Conservation (phyloP, 179 eudicot species). For the Patellifolia procumbens region DNA sequence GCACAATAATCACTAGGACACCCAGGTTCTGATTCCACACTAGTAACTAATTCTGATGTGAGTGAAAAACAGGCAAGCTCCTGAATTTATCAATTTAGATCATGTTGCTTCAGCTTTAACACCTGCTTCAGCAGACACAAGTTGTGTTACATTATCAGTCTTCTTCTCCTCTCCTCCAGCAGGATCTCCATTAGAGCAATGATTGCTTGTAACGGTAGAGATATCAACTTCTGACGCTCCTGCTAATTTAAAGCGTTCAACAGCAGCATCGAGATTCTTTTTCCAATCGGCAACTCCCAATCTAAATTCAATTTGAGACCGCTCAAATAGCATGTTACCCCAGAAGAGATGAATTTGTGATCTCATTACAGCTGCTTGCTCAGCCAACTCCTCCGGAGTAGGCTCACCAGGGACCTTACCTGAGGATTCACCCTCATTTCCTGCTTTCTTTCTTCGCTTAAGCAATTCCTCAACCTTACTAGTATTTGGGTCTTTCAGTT, state of each 20-base stretch:
- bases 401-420: constrained; percentile 49
- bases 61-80: constrained; percentile 15
- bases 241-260: constrained; percentile 81
- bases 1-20: constrained; percentile 9
- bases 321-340: constrained; percentile 95
- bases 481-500: constrained; percentile 64
- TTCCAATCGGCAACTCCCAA: constrained; percentile 64
- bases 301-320: constrained; percentile 85
- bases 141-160: constrained; percentile 31
- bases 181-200: constrained; percentile 64
- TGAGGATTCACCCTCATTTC: constrained; percentile 51
- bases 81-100: constrained; percentile 3
- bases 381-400: constrained; percentile 85
- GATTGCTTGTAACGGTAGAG: constrained; percentile 69
- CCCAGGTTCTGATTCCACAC: constrained; percentile 2
- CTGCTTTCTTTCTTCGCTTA: constrained; percentile 65
- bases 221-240: constrained; percentile 94
- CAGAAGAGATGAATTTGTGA: constrained; percentile 94
- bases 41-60: not conserved
- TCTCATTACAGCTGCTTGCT: constrained; percentile 88
- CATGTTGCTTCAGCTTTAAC: constrained; percentile 23
- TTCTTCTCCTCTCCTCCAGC: constrained; percentile 48
- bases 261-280: constrained; percentile 69
- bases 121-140: constrained; percentile 28
- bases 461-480: constrained; percentile 62